These are phyloP conservation scores for Hypoxylon perforatum DNA, from an alignment of 495 filamentous ascomycete species.

Conservation along the genomic window DNA sequence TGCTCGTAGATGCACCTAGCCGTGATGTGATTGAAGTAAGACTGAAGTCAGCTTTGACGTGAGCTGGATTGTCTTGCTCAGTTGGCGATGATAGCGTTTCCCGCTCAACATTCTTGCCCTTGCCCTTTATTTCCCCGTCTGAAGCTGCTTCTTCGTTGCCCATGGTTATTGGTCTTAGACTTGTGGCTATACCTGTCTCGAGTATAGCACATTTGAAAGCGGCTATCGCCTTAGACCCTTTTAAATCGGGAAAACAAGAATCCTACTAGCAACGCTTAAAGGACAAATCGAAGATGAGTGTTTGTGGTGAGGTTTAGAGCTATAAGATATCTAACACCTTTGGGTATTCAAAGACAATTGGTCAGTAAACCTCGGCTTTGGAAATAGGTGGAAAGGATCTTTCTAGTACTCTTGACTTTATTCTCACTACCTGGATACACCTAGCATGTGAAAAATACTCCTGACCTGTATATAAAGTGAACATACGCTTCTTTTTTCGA, in stretches of 20 bases:
- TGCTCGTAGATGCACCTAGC: constrained; percentile 31
- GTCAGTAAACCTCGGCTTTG: constrained; percentile 32
- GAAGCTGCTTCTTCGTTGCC: constrained; percentile 4
- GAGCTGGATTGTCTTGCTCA: neutral
- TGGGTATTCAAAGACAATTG: neutral
- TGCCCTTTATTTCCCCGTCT: neutral
- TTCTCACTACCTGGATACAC: constrained; percentile 7
- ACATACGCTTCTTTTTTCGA: no score
- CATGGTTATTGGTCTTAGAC: constrained; percentile 14
- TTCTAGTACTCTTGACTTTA: no score
- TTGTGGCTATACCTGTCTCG: neutral
- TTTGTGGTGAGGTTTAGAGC: neutral
- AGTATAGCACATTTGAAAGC: neutral
- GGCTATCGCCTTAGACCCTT: neutral
- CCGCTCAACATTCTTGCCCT: constrained; percentile 31
- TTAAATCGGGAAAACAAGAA: neutral
- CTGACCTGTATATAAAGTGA: neutral
- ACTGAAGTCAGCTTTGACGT: neutral
- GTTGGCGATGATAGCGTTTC: constrained; percentile 7
- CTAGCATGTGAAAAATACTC: constrained; percentile 25
- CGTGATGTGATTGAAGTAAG: constrained; percentile 28
- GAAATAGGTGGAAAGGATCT: neutral
- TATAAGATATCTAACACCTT: neutral
- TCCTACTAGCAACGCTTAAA: no score
- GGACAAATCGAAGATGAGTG: no score